Evolutionary conservation across 768 basidiomycete species (phyloP).

Genomic region (Suillus discolor): DNA sequence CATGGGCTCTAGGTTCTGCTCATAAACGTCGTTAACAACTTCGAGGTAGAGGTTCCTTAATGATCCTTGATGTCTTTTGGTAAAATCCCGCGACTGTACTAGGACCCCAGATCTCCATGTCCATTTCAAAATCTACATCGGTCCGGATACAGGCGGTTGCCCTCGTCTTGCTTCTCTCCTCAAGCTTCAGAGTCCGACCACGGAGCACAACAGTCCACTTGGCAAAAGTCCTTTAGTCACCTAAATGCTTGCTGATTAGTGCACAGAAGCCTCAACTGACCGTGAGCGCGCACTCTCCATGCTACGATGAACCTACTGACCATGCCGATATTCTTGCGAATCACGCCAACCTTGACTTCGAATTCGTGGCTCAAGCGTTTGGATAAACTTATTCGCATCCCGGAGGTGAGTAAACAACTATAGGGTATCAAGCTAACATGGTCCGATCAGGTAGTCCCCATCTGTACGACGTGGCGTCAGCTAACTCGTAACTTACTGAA

Average conservation of each 20-base stretch:
- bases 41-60: constrained; percentile 10
- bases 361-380: background rate
- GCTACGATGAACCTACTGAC: background rate
- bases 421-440: background rate
- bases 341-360: background rate
- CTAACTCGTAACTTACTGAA: constrained; percentile 16
- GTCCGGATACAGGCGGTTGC: background rate
- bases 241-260: background rate
- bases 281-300: background rate
- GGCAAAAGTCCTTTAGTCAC: background rate
- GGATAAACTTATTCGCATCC: background rate
- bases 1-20: constrained; percentile 7
- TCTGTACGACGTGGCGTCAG: constrained; percentile 3
- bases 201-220: background rate
- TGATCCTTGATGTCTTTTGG: constrained; percentile 10
- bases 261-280: background rate
- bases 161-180: background rate
- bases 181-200: background rate
- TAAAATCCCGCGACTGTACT: constrained; percentile 9
- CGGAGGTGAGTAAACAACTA: background rate
- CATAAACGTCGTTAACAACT: constrained; percentile 11
- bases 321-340: background rate
- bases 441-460: background rate
- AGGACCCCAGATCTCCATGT: constrained; percentile 1
- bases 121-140: background rate